Evolutionary conservation across 305 asterid species (phyloP), one percentile per base, ranked within the genome.

Genomic region (Solanum chacoense): DNA sequence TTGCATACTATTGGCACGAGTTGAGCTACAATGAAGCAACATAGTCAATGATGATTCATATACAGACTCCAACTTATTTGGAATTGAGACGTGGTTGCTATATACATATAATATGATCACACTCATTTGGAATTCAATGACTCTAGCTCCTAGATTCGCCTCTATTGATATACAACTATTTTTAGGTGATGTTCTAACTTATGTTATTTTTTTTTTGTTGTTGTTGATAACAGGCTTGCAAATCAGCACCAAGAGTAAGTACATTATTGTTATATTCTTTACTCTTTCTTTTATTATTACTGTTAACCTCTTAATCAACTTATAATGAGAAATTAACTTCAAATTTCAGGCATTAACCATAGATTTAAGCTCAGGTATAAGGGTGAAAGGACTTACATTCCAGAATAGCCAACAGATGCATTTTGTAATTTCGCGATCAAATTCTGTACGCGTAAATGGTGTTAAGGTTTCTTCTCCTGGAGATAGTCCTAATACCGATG

Each of bases 401-500:
- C 96, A 93, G 79, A 96, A 96, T 91, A 91, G 98, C 88, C 99
- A 95, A 84, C 99, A 97, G 93, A 97, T 97, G 98, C 94, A 96
- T 92, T 94, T 97, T 90, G 94, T 93, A 42, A 93, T 97, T 78
- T 88, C 97, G 20, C 94, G 93, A 36, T 94, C 95, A 4, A 90
- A 96, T 2, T 92, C 97, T 0, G 94, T 96, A 11, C 98, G 98
- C 34, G 92, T 97, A 40, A 71, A 83, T 13, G 89, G 87, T 14
- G 94, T 97, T 3, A 92, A 87, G 89, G 95, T 96, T 63, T 93
- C 98, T 14, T 88, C 98, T 59, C 99, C 99, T 0, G 98, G 81
- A 89, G 98, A 95, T 88, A 97, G 98, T 84, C 98, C 99, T 13
- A 97, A 97, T 38, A 97, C 99, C 6, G 98, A 97, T 92, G 99